Percentiles rank a stretch among this genome's conserved stretches.
phyloP scores from a whole-genome alignment of 1,284 basidiomycete species.

The Inonotus hispidus region DNA sequence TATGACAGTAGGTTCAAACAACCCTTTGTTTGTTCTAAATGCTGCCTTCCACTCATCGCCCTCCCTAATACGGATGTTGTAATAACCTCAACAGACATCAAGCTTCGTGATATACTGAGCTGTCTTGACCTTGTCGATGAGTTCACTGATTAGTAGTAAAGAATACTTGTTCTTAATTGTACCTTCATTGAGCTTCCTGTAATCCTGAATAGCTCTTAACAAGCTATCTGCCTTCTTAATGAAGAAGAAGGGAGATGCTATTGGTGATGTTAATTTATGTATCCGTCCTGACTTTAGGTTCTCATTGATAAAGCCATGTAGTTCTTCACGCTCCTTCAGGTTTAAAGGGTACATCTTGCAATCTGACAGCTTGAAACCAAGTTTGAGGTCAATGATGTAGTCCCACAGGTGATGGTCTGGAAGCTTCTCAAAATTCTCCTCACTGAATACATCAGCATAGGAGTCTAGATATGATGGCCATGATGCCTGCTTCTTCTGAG shows the following conservation, averaged over 20 bases:
- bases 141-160: constrained; percentile 27
- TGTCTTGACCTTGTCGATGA: constrained; percentile 23
- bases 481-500: background rate
- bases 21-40: background rate
- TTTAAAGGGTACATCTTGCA: background rate
- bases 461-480: background rate
- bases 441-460: background rate
- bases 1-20: background rate
- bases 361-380: background rate
- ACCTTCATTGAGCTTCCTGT: constrained; percentile 27
- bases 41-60: background rate
- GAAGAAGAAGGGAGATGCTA: constrained; percentile 26
- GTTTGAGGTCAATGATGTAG: background rate
- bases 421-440: background rate
- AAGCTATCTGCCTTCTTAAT: constrained; percentile 32
- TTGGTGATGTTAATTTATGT: background rate
- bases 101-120: constrained; percentile 27
- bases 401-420: background rate
- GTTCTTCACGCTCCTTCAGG: background rate
- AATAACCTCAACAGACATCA: constrained; percentile 23
- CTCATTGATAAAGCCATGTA: background rate
- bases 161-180: constrained; percentile 27
- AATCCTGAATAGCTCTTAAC: constrained; percentile 29
- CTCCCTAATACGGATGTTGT: background rate
- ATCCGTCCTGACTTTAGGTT: background rate